Evolutionary conservation across 208 protist species (phyloP), one percentile per base, ranked within the genome.

Genomic region (Trypanosoma scelopori): DNA sequence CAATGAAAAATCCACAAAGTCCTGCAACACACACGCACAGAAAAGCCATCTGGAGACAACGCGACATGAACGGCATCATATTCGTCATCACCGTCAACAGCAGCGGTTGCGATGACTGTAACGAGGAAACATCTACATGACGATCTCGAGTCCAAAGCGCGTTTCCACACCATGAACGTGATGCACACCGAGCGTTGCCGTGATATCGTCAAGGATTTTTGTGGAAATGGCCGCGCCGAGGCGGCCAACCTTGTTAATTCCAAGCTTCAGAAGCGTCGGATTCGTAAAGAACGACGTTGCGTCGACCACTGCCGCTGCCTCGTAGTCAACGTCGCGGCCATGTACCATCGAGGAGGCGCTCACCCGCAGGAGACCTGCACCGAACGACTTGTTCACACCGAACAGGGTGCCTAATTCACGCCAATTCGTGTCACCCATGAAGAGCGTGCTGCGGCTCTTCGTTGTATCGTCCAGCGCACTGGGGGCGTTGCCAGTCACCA

Each of bases 271-370:
- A 58, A 86, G 50, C 11, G 84, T 87, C n/a, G 84, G 87, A 50
- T 73, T 85, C 16, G 55, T 55, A 57, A 82, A 73, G 50, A 81
- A 55, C n/a, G 87, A 75, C 18, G 82, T 90, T 39, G 67, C 47
- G 35, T 93, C 87, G 27, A 85, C 32, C 62, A 84, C 71, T 25
- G 63, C 69, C 27, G 87, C 84, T 27, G 76, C 63, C 70, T 93
- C 82, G 37, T 91, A 75, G 58, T 93, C 84, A 13, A 74, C 51
- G 7, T 70, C 62, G 2, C 70, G 71, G 32, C 91, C 81, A 55
- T 93, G 87, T 16, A 93, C 57, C 43, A 93, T 91, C 3, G 78
- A 72, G n/a, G 87, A 82, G 1, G 71, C 75, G 61, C 80, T 93
- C 32, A 93, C n/a, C n/a, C 78, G 76, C 20, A 89, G n/a, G 9